Conservation (phyloP, 768 basidiomycete species). For the Goffeauzyma gilvescens region DNA sequence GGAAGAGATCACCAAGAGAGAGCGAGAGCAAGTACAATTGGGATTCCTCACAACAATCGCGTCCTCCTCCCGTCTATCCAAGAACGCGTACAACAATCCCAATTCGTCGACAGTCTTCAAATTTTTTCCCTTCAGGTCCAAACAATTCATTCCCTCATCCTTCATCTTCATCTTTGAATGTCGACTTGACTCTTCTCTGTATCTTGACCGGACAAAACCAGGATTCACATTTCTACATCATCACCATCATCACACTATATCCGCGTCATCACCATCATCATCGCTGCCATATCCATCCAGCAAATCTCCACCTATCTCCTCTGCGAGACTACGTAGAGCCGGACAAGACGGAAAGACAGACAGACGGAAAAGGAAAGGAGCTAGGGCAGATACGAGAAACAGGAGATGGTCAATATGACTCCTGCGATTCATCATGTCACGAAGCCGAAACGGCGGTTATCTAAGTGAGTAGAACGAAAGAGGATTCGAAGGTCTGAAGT, state of each 20-base stretch:
- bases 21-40: too few relatives aligned
- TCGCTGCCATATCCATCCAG: not conserved
- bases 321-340: not conserved
- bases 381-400: too few relatives aligned
- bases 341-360: not conserved
- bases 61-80: too few relatives aligned
- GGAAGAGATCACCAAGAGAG: too few relatives aligned
- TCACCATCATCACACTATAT: not conserved
- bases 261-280: not conserved
- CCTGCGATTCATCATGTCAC: not conserved
- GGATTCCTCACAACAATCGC: too few relatives aligned
- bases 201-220: too few relatives aligned
- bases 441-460: constrained; percentile 5
- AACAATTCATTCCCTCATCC: too few relatives aligned
- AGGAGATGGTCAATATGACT: too few relatives aligned
- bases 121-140: not conserved
- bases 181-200: too few relatives aligned
- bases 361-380: too few relatives aligned
- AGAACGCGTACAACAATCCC: too few relatives aligned
- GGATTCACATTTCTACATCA: not conserved
- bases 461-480: not conserved
- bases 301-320: not conserved
- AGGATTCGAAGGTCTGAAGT: not conserved
- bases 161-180: not conserved
- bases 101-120: too few relatives aligned